phyloP scores from a whole-genome alignment of 2,329 filamentous ascomycete species.

The Chaetomiaceae sp. region DNA sequence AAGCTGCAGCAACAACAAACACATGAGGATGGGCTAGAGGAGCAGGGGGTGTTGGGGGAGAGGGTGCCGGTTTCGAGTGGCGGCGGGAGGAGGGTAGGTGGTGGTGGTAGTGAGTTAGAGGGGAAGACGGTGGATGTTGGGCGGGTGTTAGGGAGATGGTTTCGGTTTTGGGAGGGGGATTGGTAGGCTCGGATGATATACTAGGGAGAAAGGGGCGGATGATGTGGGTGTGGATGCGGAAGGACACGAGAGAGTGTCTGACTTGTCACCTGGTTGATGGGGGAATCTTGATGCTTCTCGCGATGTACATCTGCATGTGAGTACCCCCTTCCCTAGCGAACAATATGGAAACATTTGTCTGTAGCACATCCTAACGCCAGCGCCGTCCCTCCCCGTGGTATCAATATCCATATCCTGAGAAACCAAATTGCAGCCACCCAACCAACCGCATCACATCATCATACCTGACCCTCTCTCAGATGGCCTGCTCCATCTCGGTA shows the following conservation, averaged over 20 bases:
- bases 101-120: slow-evolving; percentile 44
- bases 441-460: slow-evolving; percentile 26
- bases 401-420: slow-evolving; percentile 25
- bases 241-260: not conserved
- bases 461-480: slow-evolving; percentile 34
- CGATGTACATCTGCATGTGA: not conserved
- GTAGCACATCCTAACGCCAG: slow-evolving; percentile 3
- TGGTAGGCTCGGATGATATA: slow-evolving; percentile 22
- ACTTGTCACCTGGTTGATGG: not conserved
- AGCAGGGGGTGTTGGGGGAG: slow-evolving; percentile 41
- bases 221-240: not conserved
- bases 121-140: slow-evolving; percentile 53
- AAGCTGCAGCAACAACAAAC: not conserved
- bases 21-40: slow-evolving; percentile 22
- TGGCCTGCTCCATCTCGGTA: slow-evolving; percentile 94
- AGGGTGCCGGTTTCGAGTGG: slow-evolving; percentile 58
- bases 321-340: not conserved
- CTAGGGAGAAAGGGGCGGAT: not conserved
- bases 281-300: not conserved
- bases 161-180: slow-evolving; percentile 41
- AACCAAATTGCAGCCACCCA: slow-evolving; percentile 5
- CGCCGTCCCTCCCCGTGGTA: slow-evolving; percentile 11
- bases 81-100: slow-evolving; percentile 38
- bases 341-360: not conserved
- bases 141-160: slow-evolving; percentile 60